Evolutionary conservation across 1,139 yeast genomes (phyloP), one percentile per base, ranked within the genome.

Genomic region (Hanseniaspora sp.): DNA sequence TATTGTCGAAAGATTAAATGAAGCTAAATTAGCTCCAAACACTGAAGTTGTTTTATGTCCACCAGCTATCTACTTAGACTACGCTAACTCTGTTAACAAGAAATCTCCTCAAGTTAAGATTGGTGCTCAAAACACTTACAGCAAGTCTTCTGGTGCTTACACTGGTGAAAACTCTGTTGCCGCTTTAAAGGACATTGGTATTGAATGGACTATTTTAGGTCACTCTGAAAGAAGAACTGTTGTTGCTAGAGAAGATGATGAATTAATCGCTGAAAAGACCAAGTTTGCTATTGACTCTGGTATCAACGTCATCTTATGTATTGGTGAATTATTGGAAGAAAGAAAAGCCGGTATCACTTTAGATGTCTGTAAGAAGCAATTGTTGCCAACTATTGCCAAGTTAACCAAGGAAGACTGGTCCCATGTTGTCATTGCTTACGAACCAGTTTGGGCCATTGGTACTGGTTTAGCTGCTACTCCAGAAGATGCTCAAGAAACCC

Each of bases 361-460:
- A 67, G 78, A 82, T 33, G 95, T 94, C 59, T 84, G 86, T 71
- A 81, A 86, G 69, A 81, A 86, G 75, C 97, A 92, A 79, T 78
- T 92, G 70, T 79, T 82, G 63, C 96, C 97, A 60, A 96, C 84
- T 59, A 74, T 86, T 66, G 85, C 80, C 69, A 76, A 83, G 63
- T 83, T 90, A 60, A 34, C 54, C 38, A 46, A 46, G 48, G 72
- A 78, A 65, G 97, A 90, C 80, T 92, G 98, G 98, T 47, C 35
- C 48, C 78, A 86, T 72, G 77, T 92, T 64, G 98, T 92, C 62
- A 76, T 94, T 71, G 99, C 98, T 68, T 94, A 94, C 76, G 98
- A 92, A 77, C 99, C 99, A 65, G 96, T 92, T 64, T 92, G 98
- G 98, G 99, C 99, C 64, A 92, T 92, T 67, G 99, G 99, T 72